phyloP scores from a whole-genome alignment of 2,329 filamentous ascomycete species.

The Trichoderma semiorbis region DNA sequence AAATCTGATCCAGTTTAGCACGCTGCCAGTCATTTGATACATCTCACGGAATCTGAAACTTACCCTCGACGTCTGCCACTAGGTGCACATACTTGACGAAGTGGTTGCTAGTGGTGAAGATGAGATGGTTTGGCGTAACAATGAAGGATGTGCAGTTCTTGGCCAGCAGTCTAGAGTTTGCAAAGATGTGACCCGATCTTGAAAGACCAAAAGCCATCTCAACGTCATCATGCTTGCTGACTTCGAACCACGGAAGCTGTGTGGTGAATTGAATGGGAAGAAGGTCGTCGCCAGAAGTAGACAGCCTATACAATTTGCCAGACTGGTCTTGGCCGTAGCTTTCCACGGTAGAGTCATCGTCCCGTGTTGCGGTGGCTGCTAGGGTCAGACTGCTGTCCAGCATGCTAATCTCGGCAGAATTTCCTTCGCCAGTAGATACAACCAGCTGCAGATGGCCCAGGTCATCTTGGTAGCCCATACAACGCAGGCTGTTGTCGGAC shows the following conservation, averaged over 20 bases:
- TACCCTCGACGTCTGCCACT: slow-evolving; percentile 58
- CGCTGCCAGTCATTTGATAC: not conserved
- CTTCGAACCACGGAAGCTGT: slow-evolving; percentile 53
- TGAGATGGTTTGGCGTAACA: slow-evolving; percentile 74
- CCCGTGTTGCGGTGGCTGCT: slow-evolving; percentile 32
- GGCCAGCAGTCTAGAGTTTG: slow-evolving; percentile 67
- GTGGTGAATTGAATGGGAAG: slow-evolving; percentile 40
- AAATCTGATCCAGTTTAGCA: slow-evolving; percentile 55
- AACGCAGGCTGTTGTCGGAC: slow-evolving; percentile 28
- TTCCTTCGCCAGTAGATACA: slow-evolving; percentile 21
- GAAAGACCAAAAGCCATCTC: slow-evolving; percentile 62
- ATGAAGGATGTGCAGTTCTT: slow-evolving; percentile 92
- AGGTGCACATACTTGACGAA: slow-evolving; percentile 93
- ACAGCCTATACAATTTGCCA: slow-evolving; percentile 44
- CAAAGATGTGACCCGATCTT: slow-evolving; percentile 72
- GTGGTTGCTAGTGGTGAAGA: slow-evolving; percentile 91
- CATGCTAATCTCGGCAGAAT: slow-evolving; percentile 19
- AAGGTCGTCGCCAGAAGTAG: slow-evolving; percentile 31
- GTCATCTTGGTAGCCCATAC: slow-evolving; percentile 32
- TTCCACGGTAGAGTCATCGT: slow-evolving; percentile 29
- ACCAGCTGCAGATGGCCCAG: slow-evolving; percentile 25
- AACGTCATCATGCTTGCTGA: slow-evolving; percentile 42
- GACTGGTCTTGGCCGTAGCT: slow-evolving; percentile 45
- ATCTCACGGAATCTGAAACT: slow-evolving; percentile 19
- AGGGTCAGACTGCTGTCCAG: slow-evolving; percentile 25